Conservation (phyloP, 306 rosid genomes). For the Cicer yamashitae region DNA sequence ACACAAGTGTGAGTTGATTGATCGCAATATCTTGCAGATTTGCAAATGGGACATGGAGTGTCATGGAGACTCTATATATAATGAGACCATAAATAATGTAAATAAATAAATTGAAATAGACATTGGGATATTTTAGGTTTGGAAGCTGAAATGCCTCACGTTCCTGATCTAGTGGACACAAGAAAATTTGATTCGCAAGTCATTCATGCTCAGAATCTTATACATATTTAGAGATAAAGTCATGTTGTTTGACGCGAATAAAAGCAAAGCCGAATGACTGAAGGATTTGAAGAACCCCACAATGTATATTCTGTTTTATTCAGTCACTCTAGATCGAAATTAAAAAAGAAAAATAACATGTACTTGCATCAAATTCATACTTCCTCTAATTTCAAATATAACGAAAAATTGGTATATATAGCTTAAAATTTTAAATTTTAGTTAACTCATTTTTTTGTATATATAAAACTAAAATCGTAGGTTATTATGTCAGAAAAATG, state of each 20-base stretch:
- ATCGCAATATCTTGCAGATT: slow-evolving; percentile 22
- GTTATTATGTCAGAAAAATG: too few species aligned
- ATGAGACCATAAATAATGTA: neutral
- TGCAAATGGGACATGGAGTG: slow-evolving; percentile 28
- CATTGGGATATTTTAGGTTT: slow-evolving; percentile 24
- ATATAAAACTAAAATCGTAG: too few species aligned
- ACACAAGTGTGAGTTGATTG: neutral
- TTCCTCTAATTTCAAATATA: too few species aligned
- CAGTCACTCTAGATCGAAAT: neutral
- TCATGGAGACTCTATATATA: neutral
- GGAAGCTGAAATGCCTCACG: slow-evolving; percentile 39
- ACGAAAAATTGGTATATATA: too few species aligned
- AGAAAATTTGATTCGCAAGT: neutral
- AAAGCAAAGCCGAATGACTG: slow-evolving; percentile 2
- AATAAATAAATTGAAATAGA: neutral
- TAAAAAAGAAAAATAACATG: neutral
- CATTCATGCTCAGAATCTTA: slow-evolving; percentile 34
- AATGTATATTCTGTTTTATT: slow-evolving; percentile 33
- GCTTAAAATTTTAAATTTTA: too few species aligned
- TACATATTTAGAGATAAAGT: neutral
- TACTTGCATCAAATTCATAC: too few species aligned
- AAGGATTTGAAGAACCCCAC: slow-evolving; percentile 13
- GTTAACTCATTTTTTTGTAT: too few species aligned
- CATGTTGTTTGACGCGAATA: slow-evolving; percentile 16
- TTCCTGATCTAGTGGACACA: slow-evolving; percentile 36